Evolutionary conservation across 192 early-diverging fungal species (phyloP).

Genomic region (Backusella parvicylindrica): DNA sequence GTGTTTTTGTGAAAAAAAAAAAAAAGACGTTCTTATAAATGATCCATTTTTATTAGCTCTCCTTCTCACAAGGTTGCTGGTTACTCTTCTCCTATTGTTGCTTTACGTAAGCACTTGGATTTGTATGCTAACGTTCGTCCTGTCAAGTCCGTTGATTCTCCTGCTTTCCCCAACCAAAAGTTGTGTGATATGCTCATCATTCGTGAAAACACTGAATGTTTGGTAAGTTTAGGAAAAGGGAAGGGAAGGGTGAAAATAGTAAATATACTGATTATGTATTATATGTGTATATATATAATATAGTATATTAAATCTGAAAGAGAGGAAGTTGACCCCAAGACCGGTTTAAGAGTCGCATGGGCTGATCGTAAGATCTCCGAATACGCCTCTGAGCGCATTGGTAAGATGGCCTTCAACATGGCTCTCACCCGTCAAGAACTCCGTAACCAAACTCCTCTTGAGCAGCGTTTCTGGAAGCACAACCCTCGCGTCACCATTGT

Average conservation of each 20-base stretch:
- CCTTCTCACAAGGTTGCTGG: constrained; percentile 98
- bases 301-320: constrained; percentile 85
- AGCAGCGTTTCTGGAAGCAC: constrained; percentile 62
- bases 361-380: constrained; percentile 93
- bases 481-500: constrained; percentile 80
- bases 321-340: constrained; percentile 57
- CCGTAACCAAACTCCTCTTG: constrained; percentile 50
- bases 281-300: too few relatives aligned
- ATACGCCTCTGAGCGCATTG: constrained; percentile 81
- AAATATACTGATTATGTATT: neutral
- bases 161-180: constrained; percentile 47
- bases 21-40: neutral
- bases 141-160: constrained; percentile 68
- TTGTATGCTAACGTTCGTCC: constrained; percentile 98
- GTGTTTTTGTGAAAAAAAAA: neutral
- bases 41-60: constrained; percentile 54
- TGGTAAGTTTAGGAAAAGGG: constrained; percentile 52
- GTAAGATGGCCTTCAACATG: constrained; percentile 90
- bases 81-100: constrained; percentile 98
- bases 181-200: constrained; percentile 95
- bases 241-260: neutral
- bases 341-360: constrained; percentile 66
- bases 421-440: constrained; percentile 76
- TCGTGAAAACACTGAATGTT: constrained; percentile 97
- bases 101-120: constrained; percentile 90